Percentiles rank a stretch among this genome's conserved stretches.
Evolutionary conservation across 2,329 filamentous ascomycete species (phyloP).

Genomic region (Fusarium illudens): DNA sequence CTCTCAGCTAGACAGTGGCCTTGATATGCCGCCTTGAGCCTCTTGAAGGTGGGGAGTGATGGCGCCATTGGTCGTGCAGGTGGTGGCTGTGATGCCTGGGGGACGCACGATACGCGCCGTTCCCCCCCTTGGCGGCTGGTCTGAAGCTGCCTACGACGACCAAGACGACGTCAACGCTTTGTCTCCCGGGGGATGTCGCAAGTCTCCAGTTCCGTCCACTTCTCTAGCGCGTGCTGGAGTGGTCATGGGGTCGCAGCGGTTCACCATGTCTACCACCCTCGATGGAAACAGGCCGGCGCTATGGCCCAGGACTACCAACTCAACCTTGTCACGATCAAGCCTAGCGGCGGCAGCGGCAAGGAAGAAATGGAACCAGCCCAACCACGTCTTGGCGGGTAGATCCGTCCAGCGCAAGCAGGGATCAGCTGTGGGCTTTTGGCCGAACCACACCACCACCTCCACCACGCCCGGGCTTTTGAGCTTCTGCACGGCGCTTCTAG

Average conservation of each 20-base stretch:
- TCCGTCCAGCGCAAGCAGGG: conserved; percentile 36
- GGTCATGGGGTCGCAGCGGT: conserved; percentile 41
- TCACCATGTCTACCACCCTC: conserved; percentile 19
- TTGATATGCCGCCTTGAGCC: conserved; percentile 23
- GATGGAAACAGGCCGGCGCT: neutral
- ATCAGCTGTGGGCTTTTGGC: conserved; percentile 14
- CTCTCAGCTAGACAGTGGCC: conserved; percentile 15
- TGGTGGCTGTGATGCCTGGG: conserved; percentile 22
- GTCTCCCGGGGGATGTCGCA: conserved; percentile 21
- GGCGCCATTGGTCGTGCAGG: conserved; percentile 37
- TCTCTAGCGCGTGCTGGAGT: conserved; percentile 20
- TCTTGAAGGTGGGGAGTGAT: conserved; percentile 21
- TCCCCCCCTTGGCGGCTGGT: conserved; percentile 3
- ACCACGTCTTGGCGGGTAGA: conserved; percentile 41
- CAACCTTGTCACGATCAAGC: conserved; percentile 24
- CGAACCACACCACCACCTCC: conserved; percentile 1
- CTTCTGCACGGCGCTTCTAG: conserved; percentile 29
- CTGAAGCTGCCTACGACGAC: conserved; percentile 1
- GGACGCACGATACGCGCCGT: conserved; percentile 21
- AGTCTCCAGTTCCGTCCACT: conserved; percentile 14
- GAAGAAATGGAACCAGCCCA: conserved; percentile 17
- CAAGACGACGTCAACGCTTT: conserved; percentile 5
- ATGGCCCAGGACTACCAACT: conserved; percentile 2
- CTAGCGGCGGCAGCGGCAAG: conserved; percentile 15
- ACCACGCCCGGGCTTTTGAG: neutral